Evolutionary conservation across 2,329 filamentous ascomycete genomes (phyloP), one percentile per base, ranked within the genome.

Genomic region (Beauveria medogensis): DNA sequence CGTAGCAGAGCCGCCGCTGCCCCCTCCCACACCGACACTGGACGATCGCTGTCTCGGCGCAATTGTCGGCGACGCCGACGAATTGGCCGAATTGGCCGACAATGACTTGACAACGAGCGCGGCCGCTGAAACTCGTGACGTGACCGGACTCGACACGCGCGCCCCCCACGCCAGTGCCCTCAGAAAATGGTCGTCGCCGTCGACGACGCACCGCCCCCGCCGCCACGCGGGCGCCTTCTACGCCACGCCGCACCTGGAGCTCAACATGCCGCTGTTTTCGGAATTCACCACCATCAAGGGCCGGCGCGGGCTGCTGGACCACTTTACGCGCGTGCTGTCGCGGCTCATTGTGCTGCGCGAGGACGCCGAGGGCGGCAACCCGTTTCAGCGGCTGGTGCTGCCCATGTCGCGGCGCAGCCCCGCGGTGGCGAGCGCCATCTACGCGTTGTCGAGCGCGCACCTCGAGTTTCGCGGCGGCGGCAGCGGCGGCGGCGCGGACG

Each of bases 371-470:
- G 83, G 82, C 37, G 87, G 82, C 41, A 87, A 87, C 63, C 83
- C 84, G 0, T 87, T 87, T 66, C 82, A 84, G 65, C 82, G 85
- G 65, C 74, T 86, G 16, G 80, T 87, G 9, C 72, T 87, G n/a
- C 84, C 84, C 2, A 73, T 87, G 44, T 83, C 82, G 3, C 76
- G 80, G 54, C 75, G 69, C 48, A 84, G 82, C 67, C 75, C 76
- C 0, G 80, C 83, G 1, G 80, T 96, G 4, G 89, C 90, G 71
- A 91, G 94, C 69, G 91, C 92, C 10, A 88, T 97, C 63, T 92
- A 90, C 62, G 91, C 92, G 0, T 77, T 97, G 8, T 85, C 91
- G 0, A 90, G 89, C 61, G 93, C 92, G 62, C 94, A 96, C 70
- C 77, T 95, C 62, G 89, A 93, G 65, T 91, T 83, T 54, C 74